phyloP scores from a whole-genome alignment of 768 basidiomycete genomes.

The Gloeophyllum trabeum region DNA sequence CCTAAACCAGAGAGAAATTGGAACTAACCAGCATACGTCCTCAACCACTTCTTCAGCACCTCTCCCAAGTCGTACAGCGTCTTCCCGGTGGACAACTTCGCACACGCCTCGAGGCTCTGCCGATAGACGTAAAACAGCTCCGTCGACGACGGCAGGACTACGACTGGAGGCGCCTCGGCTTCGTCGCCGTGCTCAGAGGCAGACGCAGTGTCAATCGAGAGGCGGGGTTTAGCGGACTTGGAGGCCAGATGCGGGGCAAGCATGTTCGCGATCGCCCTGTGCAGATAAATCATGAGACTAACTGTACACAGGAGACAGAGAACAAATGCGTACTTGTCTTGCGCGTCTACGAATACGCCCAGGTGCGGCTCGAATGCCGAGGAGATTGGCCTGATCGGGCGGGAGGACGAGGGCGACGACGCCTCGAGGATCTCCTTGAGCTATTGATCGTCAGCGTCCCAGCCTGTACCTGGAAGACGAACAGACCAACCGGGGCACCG shows the following conservation, averaged over 20 bases:
- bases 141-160: constrained; percentile 86
- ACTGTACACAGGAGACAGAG: background rate
- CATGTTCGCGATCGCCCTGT: constrained; percentile 87
- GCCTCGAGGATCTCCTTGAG: constrained; percentile 53
- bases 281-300: background rate
- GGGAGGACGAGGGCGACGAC: constrained; percentile 34
- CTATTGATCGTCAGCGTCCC: constrained; percentile 21
- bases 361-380: constrained; percentile 91
- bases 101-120: constrained; percentile 90
- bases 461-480: constrained; percentile 1
- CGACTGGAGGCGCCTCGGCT: constrained; percentile 35
- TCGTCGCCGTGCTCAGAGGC: constrained; percentile 14
- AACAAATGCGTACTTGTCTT: constrained; percentile 64
- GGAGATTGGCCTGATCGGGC: constrained; percentile 59
- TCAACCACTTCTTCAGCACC: constrained; percentile 89
- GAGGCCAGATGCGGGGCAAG: constrained; percentile 64
- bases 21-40: constrained; percentile 76
- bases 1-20: background rate
- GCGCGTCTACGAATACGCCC: constrained; percentile 89
- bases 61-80: constrained; percentile 72
- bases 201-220: background rate
- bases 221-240: constrained; percentile 21
- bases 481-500: constrained; percentile 48
- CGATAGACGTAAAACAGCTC: constrained; percentile 97
- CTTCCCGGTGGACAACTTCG: constrained; percentile 77